Conservation (phyloP, 257 asterid species). For the Plantago major region DNA sequence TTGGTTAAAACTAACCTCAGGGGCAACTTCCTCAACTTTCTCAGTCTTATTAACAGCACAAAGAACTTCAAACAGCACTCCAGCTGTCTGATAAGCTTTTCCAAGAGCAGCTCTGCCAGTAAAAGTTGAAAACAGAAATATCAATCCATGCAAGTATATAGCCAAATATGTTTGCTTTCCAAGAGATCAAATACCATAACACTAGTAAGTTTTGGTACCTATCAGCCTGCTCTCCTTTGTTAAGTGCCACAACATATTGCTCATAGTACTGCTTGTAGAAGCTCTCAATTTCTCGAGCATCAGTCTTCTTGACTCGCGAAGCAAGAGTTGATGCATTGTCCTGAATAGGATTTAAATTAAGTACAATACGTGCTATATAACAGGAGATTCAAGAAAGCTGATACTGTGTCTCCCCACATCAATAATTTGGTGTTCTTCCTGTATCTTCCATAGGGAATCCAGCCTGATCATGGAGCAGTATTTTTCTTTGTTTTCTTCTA, state of each 20-base stretch:
- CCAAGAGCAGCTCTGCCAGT: constrained; percentile 86
- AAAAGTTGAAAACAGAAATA: constrained; percentile 8
- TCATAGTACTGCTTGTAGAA: constrained; percentile 94
- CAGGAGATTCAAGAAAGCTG: constrained; percentile 2
- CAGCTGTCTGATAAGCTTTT: constrained; percentile 98
- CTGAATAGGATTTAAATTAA: constrained; percentile 34
- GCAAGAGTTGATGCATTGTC: constrained; percentile 85
- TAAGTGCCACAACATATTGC: constrained; percentile 84
- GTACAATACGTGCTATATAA: constrained; percentile 11
- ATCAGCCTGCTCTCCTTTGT: constrained; percentile 94
- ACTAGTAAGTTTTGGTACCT: constrained; percentile 39
- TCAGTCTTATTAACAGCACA: constrained; percentile 96
- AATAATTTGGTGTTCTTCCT: background rate
- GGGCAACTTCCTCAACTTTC: constrained; percentile 91
- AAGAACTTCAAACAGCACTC: constrained; percentile 95
- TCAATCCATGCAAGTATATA: constrained; percentile 1
- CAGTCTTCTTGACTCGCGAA: constrained; percentile 81
- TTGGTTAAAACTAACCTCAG: constrained; percentile 63
- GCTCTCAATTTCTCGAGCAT: constrained; percentile 96
- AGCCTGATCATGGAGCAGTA: too few relatives aligned
- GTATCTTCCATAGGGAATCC: background rate
- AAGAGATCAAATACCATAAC: constrained; percentile 10
- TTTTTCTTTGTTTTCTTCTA: background rate
- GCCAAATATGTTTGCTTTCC: constrained; percentile 3
- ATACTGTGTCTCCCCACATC: background rate